These are phyloP conservation scores for Glycine soja DNA, from an alignment of 306 rosid species.

Conservation along the genomic window DNA sequence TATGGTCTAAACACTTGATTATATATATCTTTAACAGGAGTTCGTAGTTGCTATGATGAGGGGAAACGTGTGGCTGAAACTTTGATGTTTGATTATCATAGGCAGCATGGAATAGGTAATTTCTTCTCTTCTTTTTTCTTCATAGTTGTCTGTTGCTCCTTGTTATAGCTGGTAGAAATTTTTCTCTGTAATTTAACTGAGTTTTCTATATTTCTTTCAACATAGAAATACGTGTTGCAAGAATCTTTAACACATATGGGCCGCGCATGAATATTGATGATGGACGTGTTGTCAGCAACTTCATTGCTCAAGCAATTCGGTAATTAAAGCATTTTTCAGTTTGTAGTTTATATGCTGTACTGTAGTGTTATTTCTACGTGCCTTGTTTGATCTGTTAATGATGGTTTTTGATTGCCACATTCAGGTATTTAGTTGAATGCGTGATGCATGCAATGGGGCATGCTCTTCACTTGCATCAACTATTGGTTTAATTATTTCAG, in stretches of 20 bases:
- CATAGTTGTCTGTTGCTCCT: constrained; percentile 25
- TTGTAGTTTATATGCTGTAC: background rate
- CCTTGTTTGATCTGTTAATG: constrained; percentile 16
- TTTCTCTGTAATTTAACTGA: constrained; percentile 17
- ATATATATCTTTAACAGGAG: constrained; percentile 63
- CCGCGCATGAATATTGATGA: constrained; percentile 99
- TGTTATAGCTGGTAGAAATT: constrained; percentile 12
- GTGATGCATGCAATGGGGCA: background rate
- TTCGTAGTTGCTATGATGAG: constrained; percentile 98
- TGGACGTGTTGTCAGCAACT: constrained; percentile 98
- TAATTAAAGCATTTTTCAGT: constrained; percentile 41
- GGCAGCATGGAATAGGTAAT: constrained; percentile 93
- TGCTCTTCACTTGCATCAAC: background rate
- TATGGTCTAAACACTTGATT: constrained; percentile 25
- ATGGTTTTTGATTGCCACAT: background rate
- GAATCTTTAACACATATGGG: constrained; percentile 98
- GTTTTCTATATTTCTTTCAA: constrained; percentile 24
- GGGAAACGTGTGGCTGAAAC: constrained; percentile 99
- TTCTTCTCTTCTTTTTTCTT: constrained; percentile 17
- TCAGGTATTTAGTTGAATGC: background rate
- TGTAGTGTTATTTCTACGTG: constrained; percentile 25
- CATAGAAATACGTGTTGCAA: constrained; percentile 87
- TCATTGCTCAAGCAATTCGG: constrained; percentile 98
- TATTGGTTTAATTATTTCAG: background rate
- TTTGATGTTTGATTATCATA: constrained; percentile 96